Base-by-base conservation (phyloP, 768 basidiomycete genomes). In the Macrolepiota dolichaula region DNA sequence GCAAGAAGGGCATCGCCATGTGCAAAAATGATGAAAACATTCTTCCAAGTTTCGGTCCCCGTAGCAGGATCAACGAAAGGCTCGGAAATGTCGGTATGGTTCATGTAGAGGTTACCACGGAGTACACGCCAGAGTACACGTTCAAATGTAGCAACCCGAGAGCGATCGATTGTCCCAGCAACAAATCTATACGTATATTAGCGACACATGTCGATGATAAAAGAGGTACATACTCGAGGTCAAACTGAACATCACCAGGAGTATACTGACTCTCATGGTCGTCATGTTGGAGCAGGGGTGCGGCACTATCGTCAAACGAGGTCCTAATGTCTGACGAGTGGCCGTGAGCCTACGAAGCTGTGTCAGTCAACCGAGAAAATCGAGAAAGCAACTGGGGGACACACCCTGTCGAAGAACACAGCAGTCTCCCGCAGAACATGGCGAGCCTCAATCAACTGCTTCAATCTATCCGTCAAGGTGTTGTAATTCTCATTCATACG, bases 1-100 rank as follows among this genome's bases (percentile, higher is more conserved):
- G 92, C 84, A 29, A 99, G 85, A 22, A 98, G 79, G 19, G 90
- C 87, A 40, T 92, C 88, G 17, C 97, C 97, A 67, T 99, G 96
- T 0, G 97, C 97, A 68, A 99, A 99, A 71, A 99, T 98, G 77
- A 99, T 96, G 79, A 99, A 99, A 42, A 98, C 97, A 68, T 98
- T 95, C 84, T 98, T 99, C 78, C 91, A 86, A 22, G 91, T 91
- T 77, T 96, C 92, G 19, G 76, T 78, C 37, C 89, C 90, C 0
- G 92, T 92, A 22, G 80, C 81, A 13, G 95, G 91, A 70, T 98
- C 94, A 60, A 94, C 81, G 68, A 98, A 97, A 5, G 94, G 91
- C 66, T 96, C 93, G 40, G 84, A 81, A 66, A 99, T 98, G 74
- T 98, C 96, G 57, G 89, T 92, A 74, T 94, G 90, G 76, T 98